These are phyloP conservation scores for Paramecium octaurelia DNA, from an alignment of 73 alveolate genomes.

Conservation along the genomic window DNA sequence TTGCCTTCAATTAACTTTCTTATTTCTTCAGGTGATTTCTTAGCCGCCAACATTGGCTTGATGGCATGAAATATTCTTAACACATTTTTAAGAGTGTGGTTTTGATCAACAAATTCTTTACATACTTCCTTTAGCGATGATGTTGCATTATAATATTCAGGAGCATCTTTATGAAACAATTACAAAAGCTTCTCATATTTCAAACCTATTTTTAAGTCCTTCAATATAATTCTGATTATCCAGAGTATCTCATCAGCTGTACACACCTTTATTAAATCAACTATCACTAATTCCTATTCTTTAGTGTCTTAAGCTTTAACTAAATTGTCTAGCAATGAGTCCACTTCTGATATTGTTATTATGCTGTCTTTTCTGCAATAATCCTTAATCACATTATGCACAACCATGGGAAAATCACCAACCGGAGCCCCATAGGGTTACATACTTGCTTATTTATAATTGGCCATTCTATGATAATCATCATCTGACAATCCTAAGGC, in stretches of 20 bases:
- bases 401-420: slow-evolving; percentile 91
- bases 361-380: slow-evolving; percentile 71
- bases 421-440: slow-evolving; percentile 84
- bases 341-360: slow-evolving; percentile 77
- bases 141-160: slow-evolving; percentile 87
- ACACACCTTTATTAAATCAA: slow-evolving; percentile 75
- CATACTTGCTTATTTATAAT: slow-evolving; percentile 91
- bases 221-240: slow-evolving; percentile 87
- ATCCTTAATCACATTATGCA: slow-evolving; percentile 73
- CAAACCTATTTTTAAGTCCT: slow-evolving; percentile 88
- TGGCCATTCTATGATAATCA: slow-evolving; percentile 82
- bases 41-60: slow-evolving; percentile 93
- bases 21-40: slow-evolving; percentile 61
- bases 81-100: slow-evolving; percentile 73
- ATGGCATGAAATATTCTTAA: slow-evolving; percentile 91
- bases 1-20: slow-evolving; percentile 71
- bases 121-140: slow-evolving; percentile 87
- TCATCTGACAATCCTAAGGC: slow-evolving; percentile 81
- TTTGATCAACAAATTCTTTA: slow-evolving; percentile 78
- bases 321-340: slow-evolving; percentile 79
- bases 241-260: slow-evolving; percentile 90
- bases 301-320: slow-evolving; percentile 78
- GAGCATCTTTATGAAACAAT: slow-evolving; percentile 88
- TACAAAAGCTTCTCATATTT: slow-evolving; percentile 87
- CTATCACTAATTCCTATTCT: slow-evolving; percentile 71